phyloP scores from a whole-genome alignment of 768 basidiomycete genomes.

The Leccinum uliginosum region DNA sequence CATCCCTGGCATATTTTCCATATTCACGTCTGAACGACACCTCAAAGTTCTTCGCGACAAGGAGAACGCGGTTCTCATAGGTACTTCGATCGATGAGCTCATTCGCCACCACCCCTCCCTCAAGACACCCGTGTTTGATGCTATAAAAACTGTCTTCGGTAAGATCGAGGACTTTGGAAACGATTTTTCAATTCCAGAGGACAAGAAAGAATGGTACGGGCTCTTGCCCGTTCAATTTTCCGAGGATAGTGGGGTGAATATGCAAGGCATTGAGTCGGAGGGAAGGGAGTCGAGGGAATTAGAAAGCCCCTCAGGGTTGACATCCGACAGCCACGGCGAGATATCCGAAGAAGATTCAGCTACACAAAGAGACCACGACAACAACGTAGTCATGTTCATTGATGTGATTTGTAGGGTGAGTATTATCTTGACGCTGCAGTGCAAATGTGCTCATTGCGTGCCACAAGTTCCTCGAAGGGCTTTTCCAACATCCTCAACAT shows the following conservation, averaged over 20 bases:
- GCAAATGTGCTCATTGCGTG: neutral
- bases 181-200: slow-evolving; percentile 49
- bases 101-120: slow-evolving; percentile 92
- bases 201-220: slow-evolving; percentile 65
- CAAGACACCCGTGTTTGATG: slow-evolving; percentile 74
- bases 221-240: slow-evolving; percentile 35
- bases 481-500: slow-evolving; percentile 89
- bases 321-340: slow-evolving; percentile 15
- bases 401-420: slow-evolving; percentile 75
- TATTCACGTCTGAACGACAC: slow-evolving; percentile 83
- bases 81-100: slow-evolving; percentile 90
- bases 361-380: slow-evolving; percentile 59
- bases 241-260: slow-evolving; percentile 36
- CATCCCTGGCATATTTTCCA: slow-evolving; percentile 78
- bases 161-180: slow-evolving; percentile 74
- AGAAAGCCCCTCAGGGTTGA: slow-evolving; percentile 17
- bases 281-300: slow-evolving; percentile 15
- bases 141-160: slow-evolving; percentile 64
- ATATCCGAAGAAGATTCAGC: slow-evolving; percentile 30
- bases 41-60: slow-evolving; percentile 85
- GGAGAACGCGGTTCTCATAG: slow-evolving; percentile 86
- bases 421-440: slow-evolving; percentile 1
- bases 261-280: slow-evolving; percentile 42
- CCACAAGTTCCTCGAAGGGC: slow-evolving; percentile 81
- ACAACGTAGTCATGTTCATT: slow-evolving; percentile 70